These are phyloP conservation scores for Colletotrichum incanum DNA, from an alignment of 2,329 filamentous ascomycete genomes.

Conservation along the genomic window DNA sequence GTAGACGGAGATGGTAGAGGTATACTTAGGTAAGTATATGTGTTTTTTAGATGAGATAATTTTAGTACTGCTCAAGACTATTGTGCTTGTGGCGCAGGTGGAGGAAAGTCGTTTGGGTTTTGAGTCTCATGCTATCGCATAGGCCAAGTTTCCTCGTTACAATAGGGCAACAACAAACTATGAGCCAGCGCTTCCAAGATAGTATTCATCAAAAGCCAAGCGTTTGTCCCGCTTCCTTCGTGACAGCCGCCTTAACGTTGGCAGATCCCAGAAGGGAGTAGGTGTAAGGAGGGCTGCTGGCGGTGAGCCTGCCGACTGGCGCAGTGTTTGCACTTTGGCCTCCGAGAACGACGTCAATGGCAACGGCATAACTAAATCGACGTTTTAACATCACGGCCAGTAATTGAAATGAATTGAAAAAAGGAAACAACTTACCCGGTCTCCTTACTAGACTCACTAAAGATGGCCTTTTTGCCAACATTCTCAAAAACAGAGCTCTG, in stretches of 20 bases:
- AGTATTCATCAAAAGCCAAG: constrained; percentile 39
- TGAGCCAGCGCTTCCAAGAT: neutral
- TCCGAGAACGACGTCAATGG: constrained; percentile 58
- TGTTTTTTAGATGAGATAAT: no score
- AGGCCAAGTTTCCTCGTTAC: no score
- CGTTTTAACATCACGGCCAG: neutral
- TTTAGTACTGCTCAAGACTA: no score
- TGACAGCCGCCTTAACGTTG: constrained; percentile 59
- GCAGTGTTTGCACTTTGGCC: constrained; percentile 62
- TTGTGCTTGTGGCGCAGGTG: no score
- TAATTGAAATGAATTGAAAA: neutral
- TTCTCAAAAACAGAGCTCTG: constrained; percentile 65
- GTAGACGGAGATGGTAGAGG: no score
- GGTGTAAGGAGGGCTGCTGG: constrained; percentile 65
- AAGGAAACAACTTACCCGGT: constrained; percentile 20
- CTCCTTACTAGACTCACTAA: constrained; percentile 50
- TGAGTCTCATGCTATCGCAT: no score
- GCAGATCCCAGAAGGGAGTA: constrained; percentile 58
- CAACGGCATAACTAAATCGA: constrained; percentile 51
- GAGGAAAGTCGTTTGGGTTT: no score
- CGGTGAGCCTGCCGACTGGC: constrained; percentile 60
- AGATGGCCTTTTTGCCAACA: constrained; percentile 51
- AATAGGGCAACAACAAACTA: no score
- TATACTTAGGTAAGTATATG: no score
- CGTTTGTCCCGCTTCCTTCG: constrained; percentile 53